A percentile compares a stretch with the other conserved stretches of the same genome.
Conservation (phyloP, 2,329 filamentous ascomycete species). For the Cryphonectria parasitica region DNA sequence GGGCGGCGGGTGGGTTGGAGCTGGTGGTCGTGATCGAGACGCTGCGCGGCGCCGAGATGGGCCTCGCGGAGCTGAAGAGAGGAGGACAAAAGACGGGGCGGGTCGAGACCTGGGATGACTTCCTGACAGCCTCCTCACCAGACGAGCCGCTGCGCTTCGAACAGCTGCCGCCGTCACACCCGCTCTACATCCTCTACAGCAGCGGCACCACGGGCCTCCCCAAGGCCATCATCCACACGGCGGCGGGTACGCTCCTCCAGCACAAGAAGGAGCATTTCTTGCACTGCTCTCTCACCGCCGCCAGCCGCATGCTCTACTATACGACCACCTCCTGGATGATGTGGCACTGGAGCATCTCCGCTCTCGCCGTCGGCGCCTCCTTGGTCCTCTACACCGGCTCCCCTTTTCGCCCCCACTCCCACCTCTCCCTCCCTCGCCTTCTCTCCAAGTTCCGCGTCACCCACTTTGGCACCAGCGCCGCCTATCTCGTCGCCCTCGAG, state of each 20-base stretch:
- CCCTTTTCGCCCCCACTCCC: slow-evolving; percentile 78
- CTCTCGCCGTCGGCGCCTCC: slow-evolving; percentile 79
- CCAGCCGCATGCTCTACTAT: slow-evolving; percentile 85
- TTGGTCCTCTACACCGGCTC: slow-evolving; percentile 91
- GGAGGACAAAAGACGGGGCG: slow-evolving; percentile 43
- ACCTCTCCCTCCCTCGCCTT: slow-evolving; percentile 80
- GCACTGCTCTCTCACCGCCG: slow-evolving; percentile 77
- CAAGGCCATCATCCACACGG: slow-evolving; percentile 93
- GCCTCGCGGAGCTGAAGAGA: slow-evolving; percentile 45
- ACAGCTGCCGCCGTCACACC: slow-evolving; percentile 81
- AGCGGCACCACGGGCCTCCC: slow-evolving; percentile 86
- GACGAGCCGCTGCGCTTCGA: slow-evolving; percentile 65
- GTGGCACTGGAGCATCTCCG: slow-evolving; percentile 97
- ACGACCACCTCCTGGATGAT: slow-evolving; percentile 99
- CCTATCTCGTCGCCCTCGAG: slow-evolving; percentile 90
- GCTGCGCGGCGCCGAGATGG: slow-evolving; percentile 50
- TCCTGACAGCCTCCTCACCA: slow-evolving; percentile 48
- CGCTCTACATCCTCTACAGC: slow-evolving; percentile 91
- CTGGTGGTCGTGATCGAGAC: slow-evolving; percentile 77
- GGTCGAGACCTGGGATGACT: slow-evolving; percentile 50
- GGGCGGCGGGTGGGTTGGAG: slow-evolving; percentile 60
- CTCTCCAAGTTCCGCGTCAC: slow-evolving; percentile 82
- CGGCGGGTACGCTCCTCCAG: slow-evolving; percentile 86
- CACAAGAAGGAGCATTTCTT: slow-evolving; percentile 96
- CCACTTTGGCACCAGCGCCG: slow-evolving; percentile 93